Percentiles rank a stretch among this genome's conserved stretches.
These are phyloP conservation scores for Alternaria burnsii DNA, from an alignment of 2,329 filamentous ascomycete genomes.

Conservation along the genomic window DNA sequence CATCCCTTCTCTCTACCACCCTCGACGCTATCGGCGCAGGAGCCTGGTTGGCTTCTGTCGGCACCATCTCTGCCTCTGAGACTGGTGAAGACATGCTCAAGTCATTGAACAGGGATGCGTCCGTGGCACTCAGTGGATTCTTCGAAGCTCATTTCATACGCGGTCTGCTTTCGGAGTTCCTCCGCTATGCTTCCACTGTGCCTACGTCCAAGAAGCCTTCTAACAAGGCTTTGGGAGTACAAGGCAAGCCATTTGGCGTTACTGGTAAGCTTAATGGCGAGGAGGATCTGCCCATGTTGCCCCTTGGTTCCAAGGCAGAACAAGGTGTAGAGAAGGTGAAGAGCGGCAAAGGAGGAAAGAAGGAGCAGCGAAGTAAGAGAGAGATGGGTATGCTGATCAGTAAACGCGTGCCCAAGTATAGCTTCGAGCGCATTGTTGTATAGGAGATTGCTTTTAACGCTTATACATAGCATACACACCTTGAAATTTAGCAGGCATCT, in stretches of 20 bases:
- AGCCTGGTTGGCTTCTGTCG: constrained; percentile 68
- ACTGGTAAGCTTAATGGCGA: constrained; percentile 43
- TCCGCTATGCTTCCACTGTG: constrained; percentile 61
- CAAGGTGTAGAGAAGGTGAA: constrained; percentile 59
- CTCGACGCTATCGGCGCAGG: constrained; percentile 78
- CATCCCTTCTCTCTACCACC: constrained; percentile 74
- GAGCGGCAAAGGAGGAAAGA: constrained; percentile 73
- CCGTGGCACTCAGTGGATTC: constrained; percentile 74
- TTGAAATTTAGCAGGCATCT: background rate
- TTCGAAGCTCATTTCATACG: constrained; percentile 73
- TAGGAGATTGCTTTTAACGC: constrained; percentile 13
- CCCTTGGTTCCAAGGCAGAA: constrained; percentile 73
- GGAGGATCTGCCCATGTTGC: constrained; percentile 64
- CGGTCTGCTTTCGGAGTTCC: constrained; percentile 70
- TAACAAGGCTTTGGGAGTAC: constrained; percentile 44
- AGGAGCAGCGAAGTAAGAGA: constrained; percentile 72
- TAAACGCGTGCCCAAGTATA: constrained; percentile 83
- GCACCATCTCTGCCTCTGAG: constrained; percentile 62
- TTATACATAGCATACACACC: constrained; percentile 1
- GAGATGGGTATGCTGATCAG: constrained; percentile 81
- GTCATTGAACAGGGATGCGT: constrained; percentile 72
- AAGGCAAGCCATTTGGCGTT: constrained; percentile 60
- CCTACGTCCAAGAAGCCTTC: constrained; percentile 44
- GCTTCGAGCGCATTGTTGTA: constrained; percentile 73
- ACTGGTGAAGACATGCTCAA: constrained; percentile 71